Percentiles rank a stretch among this genome's conserved stretches.
Conservation (phyloP, 2,329 filamentous ascomycete species). For the Lasiodiplodia sp. region DNA sequence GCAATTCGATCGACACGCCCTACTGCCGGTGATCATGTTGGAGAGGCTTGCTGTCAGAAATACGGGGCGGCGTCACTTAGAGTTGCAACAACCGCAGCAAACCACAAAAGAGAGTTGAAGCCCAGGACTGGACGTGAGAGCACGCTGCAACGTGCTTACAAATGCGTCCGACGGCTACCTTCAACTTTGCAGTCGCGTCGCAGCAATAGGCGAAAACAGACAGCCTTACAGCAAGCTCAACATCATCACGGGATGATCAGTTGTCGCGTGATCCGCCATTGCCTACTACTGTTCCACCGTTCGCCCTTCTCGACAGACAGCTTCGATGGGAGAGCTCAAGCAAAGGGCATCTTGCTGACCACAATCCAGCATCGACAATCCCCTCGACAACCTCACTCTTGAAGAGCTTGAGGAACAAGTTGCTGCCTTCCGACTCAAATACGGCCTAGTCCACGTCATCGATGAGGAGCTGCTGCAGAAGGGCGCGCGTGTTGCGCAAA, state of each 20-base stretch:
- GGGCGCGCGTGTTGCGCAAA: slow-evolving; percentile 77
- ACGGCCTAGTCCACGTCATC: slow-evolving; percentile 61
- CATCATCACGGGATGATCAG: neutral
- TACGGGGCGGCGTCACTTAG: neutral
- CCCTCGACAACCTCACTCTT: slow-evolving; percentile 62
- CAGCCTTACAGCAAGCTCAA: neutral
- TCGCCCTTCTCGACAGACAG: neutral
- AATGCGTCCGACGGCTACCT: neutral
- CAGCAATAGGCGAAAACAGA: neutral
- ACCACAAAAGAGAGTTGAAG: neutral
- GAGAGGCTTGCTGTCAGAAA: neutral
- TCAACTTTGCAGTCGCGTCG: neutral
- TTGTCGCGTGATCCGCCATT: neutral
- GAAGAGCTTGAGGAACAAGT: slow-evolving; percentile 62
- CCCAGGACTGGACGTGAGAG: neutral
- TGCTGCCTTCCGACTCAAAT: slow-evolving; percentile 65
- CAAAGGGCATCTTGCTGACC: neutral
- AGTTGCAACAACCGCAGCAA: neutral
- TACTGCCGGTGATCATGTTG: neutral
- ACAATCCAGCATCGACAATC: slow-evolving; percentile 59
- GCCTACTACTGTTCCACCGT: neutral
- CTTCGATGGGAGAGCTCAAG: neutral
- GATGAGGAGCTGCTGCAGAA: slow-evolving; percentile 67
- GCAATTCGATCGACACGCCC: neutral
- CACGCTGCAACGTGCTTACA: neutral